Conservation (phyloP, 169 alveolate species). For the Plasmodium gonderi region DNA sequence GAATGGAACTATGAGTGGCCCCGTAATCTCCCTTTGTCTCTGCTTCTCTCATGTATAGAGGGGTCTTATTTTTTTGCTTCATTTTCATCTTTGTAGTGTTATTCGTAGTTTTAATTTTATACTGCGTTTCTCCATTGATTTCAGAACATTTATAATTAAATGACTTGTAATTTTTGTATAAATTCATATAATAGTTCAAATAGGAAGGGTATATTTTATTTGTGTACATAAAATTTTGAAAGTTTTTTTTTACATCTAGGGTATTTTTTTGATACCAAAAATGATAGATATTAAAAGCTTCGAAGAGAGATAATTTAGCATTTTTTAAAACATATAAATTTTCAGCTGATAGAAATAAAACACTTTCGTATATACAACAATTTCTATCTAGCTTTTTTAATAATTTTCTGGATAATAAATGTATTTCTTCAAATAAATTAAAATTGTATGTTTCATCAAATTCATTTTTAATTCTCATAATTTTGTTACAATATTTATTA, state of each 20-base stretch:
- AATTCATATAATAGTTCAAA: constrained; percentile 49
- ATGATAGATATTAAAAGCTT: constrained; percentile 52
- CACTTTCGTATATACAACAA: constrained; percentile 73
- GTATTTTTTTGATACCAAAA: constrained; percentile 71
- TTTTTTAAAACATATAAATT: constrained; percentile 42
- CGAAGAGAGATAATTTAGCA: constrained; percentile 51
- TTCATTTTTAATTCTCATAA: constrained; percentile 46
- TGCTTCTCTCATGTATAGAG: too few species aligned
- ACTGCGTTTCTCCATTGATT: neutral
- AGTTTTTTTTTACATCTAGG: constrained; percentile 24
- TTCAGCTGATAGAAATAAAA: constrained; percentile 52
- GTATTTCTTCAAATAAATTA: constrained; percentile 44
- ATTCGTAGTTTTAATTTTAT: neutral
- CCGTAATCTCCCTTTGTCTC: too few species aligned
- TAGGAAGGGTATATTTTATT: constrained; percentile 68
- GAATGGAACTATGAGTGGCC: too few species aligned
- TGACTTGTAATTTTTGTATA: constrained; percentile 34
- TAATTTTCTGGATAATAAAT: constrained; percentile 30
- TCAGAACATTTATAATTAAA: constrained; percentile 9
- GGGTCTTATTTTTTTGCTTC: neutral
- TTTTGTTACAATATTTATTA: constrained; percentile 33
- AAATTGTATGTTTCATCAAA: constrained; percentile 71
- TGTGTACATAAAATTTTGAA: constrained; percentile 48
- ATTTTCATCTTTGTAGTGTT: neutral
- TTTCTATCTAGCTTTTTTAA: constrained; percentile 44